These are phyloP conservation scores for Xylaria sp. DNA, from an alignment of 2,329 filamentous ascomycete genomes.

Conservation along the genomic window DNA sequence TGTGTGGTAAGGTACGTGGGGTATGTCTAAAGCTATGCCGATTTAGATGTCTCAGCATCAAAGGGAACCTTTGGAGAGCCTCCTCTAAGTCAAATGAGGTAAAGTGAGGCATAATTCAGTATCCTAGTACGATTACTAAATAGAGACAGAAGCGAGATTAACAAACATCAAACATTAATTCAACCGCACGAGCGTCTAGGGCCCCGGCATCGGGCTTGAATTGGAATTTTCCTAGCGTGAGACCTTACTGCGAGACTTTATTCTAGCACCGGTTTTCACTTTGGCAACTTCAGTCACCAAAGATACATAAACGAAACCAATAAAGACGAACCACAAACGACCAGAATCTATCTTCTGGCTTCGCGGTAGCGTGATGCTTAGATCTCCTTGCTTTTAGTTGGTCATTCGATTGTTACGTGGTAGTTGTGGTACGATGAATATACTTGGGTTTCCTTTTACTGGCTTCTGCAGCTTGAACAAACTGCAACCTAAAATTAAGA, in stretches of 20 bases:
- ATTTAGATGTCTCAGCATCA: background rate
- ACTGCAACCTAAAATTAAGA: background rate
- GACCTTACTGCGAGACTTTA: background rate
- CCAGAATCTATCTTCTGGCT: background rate
- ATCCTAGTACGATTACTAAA: background rate
- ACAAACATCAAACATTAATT: background rate
- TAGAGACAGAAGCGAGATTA: background rate
- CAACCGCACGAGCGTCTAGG: background rate
- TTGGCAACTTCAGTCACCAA: background rate
- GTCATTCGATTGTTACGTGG: background rate
- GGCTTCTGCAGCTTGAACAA: background rate
- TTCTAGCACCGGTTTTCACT: background rate
- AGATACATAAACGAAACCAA: background rate
- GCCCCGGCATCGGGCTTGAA: background rate
- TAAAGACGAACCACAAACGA: background rate
- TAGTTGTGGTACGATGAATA: background rate
- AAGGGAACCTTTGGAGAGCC: background rate
- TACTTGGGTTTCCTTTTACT: background rate
- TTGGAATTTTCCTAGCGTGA: background rate
- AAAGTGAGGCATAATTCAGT: background rate
- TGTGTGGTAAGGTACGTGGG: background rate
- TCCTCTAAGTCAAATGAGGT: background rate
- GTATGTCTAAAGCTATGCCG: background rate
- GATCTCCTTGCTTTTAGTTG: background rate
- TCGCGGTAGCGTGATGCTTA: background rate